Conservation (phyloP, 202 grass and related monocot genomes). For the Hordeum pubiflorum region DNA sequence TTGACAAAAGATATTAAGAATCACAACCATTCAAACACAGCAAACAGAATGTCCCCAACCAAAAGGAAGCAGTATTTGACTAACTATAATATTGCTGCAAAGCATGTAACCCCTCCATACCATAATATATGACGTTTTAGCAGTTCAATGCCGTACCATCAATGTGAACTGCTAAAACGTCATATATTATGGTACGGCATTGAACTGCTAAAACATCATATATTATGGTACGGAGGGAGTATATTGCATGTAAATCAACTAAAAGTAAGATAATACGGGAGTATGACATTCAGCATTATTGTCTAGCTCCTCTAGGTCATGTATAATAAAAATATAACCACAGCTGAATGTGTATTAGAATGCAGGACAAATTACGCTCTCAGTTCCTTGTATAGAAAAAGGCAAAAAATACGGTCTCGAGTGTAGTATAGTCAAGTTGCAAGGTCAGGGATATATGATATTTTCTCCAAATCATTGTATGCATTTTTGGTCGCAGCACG, state of each 20-base stretch:
- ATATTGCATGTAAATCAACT: background rate
- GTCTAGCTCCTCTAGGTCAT: background rate
- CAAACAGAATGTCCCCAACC: background rate
- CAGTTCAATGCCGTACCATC: too few species aligned
- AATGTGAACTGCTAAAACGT: too few species aligned
- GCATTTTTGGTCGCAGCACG: slow-evolving; percentile 4
- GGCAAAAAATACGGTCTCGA: background rate
- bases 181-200: too few species aligned
- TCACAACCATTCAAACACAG: background rate
- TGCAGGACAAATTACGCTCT: background rate
- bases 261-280: background rate
- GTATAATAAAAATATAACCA: background rate
- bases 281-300: background rate
- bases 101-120: background rate
- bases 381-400: background rate
- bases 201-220: too few species aligned
- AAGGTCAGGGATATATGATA: background rate
- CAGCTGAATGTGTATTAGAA: background rate
- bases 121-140: too few species aligned
- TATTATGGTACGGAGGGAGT: too few species aligned
- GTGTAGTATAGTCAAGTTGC: background rate
- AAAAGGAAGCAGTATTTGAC: background rate
- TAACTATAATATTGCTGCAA: background rate
- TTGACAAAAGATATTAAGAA: background rate
- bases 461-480: background rate